These are phyloP conservation scores for Talaromyces sp. DNA, from an alignment of 2,329 filamentous ascomycete genomes.

Conservation along the genomic window DNA sequence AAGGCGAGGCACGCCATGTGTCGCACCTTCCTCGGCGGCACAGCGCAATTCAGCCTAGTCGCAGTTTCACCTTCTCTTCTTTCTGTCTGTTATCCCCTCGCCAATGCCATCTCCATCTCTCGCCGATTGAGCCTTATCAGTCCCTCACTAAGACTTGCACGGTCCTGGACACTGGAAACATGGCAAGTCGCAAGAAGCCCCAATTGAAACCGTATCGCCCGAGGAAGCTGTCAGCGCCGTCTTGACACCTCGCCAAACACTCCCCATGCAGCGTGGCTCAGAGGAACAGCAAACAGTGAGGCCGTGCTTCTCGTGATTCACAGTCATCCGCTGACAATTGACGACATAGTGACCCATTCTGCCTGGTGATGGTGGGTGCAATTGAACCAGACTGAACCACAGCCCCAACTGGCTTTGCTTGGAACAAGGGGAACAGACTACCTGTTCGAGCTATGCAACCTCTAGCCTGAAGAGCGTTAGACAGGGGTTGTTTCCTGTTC, in stretches of 20 bases:
- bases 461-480: constrained; percentile 2
- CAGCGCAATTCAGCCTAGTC: neutral
- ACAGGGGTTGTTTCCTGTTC: neutral
- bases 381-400: neutral
- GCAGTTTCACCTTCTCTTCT: neutral
- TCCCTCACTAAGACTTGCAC: neutral
- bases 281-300: neutral
- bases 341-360: neutral
- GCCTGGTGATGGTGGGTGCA: neutral
- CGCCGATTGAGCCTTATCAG: neutral
- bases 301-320: neutral
- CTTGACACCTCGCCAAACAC: neutral
- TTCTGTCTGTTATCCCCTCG: neutral
- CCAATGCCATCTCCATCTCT: neutral
- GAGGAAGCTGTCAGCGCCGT: neutral
- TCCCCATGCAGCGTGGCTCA: neutral
- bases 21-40: constrained; percentile 4
- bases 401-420: neutral
- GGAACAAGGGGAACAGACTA: neutral
- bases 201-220: neutral
- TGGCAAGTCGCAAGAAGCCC: neutral
- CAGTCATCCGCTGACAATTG: neutral
- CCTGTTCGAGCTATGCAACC: neutral
- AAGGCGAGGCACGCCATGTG: neutral
- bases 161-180: constrained; percentile 1